These are phyloP conservation scores for Daedalea quercina DNA, from an alignment of 768 basidiomycete genomes.

Conservation along the genomic window DNA sequence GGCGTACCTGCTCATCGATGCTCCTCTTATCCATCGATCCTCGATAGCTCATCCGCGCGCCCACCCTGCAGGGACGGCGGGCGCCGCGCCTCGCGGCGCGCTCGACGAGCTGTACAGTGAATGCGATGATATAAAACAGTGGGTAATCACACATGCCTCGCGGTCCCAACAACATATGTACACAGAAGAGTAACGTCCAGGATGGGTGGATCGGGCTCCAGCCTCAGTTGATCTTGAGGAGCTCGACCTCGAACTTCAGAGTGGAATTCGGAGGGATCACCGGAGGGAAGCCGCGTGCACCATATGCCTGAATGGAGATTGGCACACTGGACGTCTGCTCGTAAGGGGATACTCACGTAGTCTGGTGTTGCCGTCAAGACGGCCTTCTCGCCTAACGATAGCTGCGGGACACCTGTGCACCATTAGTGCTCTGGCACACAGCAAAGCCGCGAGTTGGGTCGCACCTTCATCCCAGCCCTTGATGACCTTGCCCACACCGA, in stretches of 20 bases:
- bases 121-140: conserved; percentile 12
- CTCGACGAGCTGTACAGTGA: not conserved
- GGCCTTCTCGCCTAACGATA: conserved; percentile 76
- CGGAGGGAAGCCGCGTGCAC: conserved; percentile 67
- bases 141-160: conserved; percentile 12
- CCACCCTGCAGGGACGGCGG: not conserved
- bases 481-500: conserved; percentile 80
- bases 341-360: conserved; percentile 45
- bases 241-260: conserved; percentile 79
- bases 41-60: not conserved
- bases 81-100: not conserved
- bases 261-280: conserved; percentile 73
- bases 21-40: conserved; percentile 5
- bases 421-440: not conserved
- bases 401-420: conserved; percentile 59
- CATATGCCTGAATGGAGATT: conserved; percentile 52
- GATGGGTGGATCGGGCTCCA: not conserved
- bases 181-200: conserved; percentile 5
- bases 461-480: conserved; percentile 87
- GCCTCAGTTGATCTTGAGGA: conserved; percentile 56
- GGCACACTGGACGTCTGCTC: not conserved
- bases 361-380: conserved; percentile 63
- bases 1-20: conserved; percentile 3
- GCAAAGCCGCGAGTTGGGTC: conserved; percentile 9
- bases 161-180: conserved; percentile 10